Evolutionary conservation across 352 stramenopile genomes (phyloP), one percentile per base, ranked within the genome.

Genomic region (Poterioochromonas sp.): DNA sequence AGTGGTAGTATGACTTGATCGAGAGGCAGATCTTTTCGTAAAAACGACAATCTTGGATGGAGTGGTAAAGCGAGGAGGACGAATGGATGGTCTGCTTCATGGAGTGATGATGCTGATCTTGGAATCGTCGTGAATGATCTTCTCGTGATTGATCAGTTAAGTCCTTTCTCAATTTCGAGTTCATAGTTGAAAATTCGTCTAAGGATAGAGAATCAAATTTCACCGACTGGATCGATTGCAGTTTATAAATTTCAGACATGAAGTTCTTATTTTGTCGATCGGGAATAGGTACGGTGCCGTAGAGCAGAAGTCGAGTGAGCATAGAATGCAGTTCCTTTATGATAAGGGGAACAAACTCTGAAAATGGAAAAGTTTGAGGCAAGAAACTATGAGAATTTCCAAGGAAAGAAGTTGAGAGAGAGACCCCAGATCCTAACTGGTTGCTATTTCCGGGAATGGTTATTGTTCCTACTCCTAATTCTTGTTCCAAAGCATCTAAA

Each of bases 351-450:
- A 74, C 65, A 74, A 35, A 18, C 2, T n/a, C 65, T 35, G 65
- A 74, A n/a, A 74, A 74, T 35, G 65, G 65, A 35, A 40, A 74
- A 18, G 65, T 74, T 58, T 74, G 65, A n/a, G 65, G 3, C 3
- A 73, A 26, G 37, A 73, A 73, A 5, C 2, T 73, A 15, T 1
- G 3, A 26, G 29, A 20, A 49, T 44, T 15, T n/a, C 63, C 63
- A 11, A 32, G 5, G 58, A 39, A 68, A 32, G 58, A 32, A 15
- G 58, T 68, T 26, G 47, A 58, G 15, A 26, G 26, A 26, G 15
- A 26, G 15, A 58, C 47, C 15, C 47, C 47, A 26, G 15, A 26
- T 15, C 47, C 47, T n/a, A n/a, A n/a, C n/a, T n/a, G n/a, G 47
- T 58, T 58, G 47, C 47, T 58, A 26, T 15, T 26, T 26, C 47